These are phyloP conservation scores for Cucumis sativus DNA, from an alignment of 306 rosid genomes.

Conservation along the genomic window DNA sequence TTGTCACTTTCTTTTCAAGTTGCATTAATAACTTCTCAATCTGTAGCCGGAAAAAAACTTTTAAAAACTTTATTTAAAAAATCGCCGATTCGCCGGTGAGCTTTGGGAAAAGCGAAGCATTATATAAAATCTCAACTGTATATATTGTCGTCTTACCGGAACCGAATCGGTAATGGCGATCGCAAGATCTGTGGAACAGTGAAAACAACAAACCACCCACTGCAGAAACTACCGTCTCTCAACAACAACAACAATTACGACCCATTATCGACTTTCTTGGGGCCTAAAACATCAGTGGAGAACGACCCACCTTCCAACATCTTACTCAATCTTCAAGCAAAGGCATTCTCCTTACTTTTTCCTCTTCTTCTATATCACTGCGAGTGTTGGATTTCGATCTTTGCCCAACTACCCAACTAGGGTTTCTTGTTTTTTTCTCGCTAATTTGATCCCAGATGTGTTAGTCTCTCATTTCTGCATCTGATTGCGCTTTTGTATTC, in stretches of 20 bases:
- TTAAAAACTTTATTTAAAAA: background rate
- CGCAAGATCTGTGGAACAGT: conserved; percentile 3
- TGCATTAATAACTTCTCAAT: background rate
- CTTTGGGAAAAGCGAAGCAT: background rate
- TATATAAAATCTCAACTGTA: background rate
- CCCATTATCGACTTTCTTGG: background rate
- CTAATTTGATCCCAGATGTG: background rate
- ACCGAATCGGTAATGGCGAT: background rate
- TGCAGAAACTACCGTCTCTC: conserved; percentile 1
- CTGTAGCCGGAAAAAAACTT: background rate
- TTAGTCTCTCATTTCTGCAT: background rate
- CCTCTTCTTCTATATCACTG: conserved; percentile 4
- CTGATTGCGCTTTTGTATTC: background rate
- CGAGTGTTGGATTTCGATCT: background rate
- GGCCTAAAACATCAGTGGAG: background rate
- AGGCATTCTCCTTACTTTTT: background rate
- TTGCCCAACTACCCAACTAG: background rate
- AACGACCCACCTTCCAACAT: conserved; percentile 6
- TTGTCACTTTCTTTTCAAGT: background rate
- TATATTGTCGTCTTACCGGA: background rate
- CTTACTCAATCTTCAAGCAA: conserved; percentile 10
- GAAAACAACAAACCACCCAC: conserved; percentile 3
- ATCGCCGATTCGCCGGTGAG: background rate
- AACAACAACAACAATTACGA: background rate
- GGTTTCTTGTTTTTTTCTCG: background rate